Percentiles rank a stretch among this genome's conserved stretches.
phyloP scores from a whole-genome alignment of 441 rosid genomes.

The Erodium trifolium region DNA sequence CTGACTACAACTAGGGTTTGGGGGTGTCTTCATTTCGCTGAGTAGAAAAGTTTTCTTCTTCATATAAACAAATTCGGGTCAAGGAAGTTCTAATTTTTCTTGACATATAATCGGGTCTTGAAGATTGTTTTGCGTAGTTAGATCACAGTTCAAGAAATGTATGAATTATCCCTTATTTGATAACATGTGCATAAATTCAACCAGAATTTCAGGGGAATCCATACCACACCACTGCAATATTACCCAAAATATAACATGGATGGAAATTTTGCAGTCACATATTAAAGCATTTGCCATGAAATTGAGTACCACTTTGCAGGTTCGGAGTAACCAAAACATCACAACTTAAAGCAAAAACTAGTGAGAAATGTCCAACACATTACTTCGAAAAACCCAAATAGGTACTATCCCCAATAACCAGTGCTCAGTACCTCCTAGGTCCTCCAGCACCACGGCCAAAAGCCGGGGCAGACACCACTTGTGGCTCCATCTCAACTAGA shows the following conservation, averaged over 20 bases:
- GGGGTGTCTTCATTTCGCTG: too few species aligned
- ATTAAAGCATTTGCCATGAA: neutral
- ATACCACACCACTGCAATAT: too few species aligned
- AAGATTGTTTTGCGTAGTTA: too few species aligned
- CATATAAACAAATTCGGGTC: too few species aligned
- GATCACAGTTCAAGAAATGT: too few species aligned
- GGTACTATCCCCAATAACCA: neutral
- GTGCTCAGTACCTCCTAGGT: conserved; percentile 1
- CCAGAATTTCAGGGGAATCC: too few species aligned
- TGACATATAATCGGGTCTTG: too few species aligned
- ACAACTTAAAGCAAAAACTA: neutral
- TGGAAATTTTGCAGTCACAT: neutral
- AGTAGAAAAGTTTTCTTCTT: too few species aligned
- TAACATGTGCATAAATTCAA: too few species aligned
- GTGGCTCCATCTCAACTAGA: conserved; percentile 1
- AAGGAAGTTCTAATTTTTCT: too few species aligned
- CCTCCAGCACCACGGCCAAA: conserved; percentile 4
- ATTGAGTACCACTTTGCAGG: neutral
- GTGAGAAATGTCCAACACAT: neutral
- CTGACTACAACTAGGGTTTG: too few species aligned
- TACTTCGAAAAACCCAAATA: neutral
- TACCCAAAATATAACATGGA: neutral
- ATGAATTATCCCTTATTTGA: too few species aligned
- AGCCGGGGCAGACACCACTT: neutral
- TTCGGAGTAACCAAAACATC: neutral